Evolutionary conservation across 1,139 yeast species (phyloP).

Genomic region (Suhomyces terraborum): DNA sequence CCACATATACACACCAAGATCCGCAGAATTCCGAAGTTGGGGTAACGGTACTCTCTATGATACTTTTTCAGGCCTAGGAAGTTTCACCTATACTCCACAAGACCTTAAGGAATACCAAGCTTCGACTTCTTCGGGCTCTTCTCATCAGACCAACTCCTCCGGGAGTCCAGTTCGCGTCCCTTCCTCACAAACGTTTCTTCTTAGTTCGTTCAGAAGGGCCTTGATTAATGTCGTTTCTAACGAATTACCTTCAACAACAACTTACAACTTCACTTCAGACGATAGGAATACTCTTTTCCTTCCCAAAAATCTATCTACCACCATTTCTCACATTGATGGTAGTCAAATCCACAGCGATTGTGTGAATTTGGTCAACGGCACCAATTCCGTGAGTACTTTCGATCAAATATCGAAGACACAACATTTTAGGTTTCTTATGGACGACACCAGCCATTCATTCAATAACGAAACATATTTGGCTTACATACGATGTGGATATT

Average conservation of each 20-base stretch:
- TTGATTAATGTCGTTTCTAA: conserved; percentile 36
- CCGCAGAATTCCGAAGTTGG: conserved; percentile 9
- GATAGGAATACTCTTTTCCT: conserved; percentile 29
- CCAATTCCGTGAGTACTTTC: conserved; percentile 17
- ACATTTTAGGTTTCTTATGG: conserved; percentile 45
- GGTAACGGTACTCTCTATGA: conserved; percentile 36
- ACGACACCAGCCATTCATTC: conserved; percentile 33
- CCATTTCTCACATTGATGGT: conserved; percentile 11
- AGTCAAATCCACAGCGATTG: conserved; percentile 9
- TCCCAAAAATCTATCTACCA: conserved; percentile 12
- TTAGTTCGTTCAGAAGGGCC: conserved; percentile 43
- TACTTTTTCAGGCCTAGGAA: conserved; percentile 23
- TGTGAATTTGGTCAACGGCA: conserved; percentile 16
- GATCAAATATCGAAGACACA: conserved; percentile 23
- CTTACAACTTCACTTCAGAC: conserved; percentile 22
- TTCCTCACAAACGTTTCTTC: conserved; percentile 37
- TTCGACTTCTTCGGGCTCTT: neutral
- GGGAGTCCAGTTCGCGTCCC: conserved; percentile 11
- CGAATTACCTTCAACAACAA: conserved; percentile 22
- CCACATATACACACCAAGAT: conserved; percentile 3
- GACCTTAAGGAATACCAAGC: conserved; percentile 18
- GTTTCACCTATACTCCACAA: conserved; percentile 31
- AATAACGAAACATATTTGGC: conserved; percentile 32
- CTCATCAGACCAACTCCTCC: conserved; percentile 4
- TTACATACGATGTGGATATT: conserved; percentile 55